Evolutionary conservation across 1,284 basidiomycete genomes (phyloP).

Genomic region (Apiotrichum laibachii): DNA sequence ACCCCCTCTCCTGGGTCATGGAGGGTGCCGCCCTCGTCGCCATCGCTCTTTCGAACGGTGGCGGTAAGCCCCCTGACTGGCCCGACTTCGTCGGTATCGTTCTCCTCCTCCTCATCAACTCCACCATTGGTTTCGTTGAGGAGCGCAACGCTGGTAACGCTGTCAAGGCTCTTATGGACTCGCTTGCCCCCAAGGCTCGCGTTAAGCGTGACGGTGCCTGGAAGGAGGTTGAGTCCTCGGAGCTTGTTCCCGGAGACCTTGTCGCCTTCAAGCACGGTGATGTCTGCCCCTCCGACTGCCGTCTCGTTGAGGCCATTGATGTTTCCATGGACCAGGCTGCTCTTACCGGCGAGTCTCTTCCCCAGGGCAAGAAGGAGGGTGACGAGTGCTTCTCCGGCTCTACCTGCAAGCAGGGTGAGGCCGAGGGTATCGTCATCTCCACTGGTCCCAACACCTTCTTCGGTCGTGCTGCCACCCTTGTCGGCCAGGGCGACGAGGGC

Average conservation of each 20-base stretch:
- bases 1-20: constrained; percentile 99
- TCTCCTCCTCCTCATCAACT: constrained; percentile 88
- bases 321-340: constrained; percentile 96
- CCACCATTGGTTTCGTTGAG: constrained; percentile 96
- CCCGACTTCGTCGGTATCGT: constrained; percentile 96
- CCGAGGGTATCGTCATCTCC: constrained; percentile 93
- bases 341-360: constrained; percentile 92
- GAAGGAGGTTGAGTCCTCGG: constrained; percentile 82
- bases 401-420: constrained; percentile 95
- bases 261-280: constrained; percentile 97
- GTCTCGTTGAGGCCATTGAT: constrained; percentile 90
- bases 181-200: constrained; percentile 93
- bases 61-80: constrained; percentile 82
- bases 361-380: constrained; percentile 81
- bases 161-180: constrained; percentile 99
- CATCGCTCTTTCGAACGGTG: constrained; percentile 93
- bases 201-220: constrained; percentile 79
- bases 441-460: constrained; percentile 96
- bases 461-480: constrained; percentile 90
- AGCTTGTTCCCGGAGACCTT: constrained; percentile 90
- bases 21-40: constrained; percentile 95
- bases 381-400: constrained; percentile 98
- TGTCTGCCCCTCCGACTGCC: constrained; percentile 91
- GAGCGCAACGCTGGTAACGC: constrained; percentile 96
- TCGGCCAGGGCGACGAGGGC: constrained; percentile 92